These are phyloP conservation scores for Xerocomellus amylosporus DNA, from an alignment of 768 basidiomycete species.

Conservation along the genomic window DNA sequence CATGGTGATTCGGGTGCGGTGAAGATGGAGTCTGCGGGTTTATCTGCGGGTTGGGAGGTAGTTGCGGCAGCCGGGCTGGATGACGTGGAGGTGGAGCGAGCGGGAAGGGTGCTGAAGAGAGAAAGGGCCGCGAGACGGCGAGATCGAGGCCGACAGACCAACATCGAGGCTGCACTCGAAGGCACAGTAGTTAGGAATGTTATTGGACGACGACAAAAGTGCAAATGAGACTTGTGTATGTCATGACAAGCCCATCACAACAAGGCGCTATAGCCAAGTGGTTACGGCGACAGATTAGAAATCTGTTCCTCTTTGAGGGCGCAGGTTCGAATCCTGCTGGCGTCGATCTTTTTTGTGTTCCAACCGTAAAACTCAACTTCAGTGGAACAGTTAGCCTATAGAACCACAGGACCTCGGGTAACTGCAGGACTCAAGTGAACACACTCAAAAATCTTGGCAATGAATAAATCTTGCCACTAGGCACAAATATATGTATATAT, in stretches of 20 bases:
- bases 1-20: conserved; percentile 40
- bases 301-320: conserved; percentile 70
- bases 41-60: not conserved
- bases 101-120: not conserved
- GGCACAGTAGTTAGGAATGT: too few species aligned
- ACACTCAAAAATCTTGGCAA: too few species aligned
- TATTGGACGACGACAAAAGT: too few species aligned
- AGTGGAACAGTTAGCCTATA: too few species aligned
- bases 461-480: too few species aligned
- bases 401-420: too few species aligned
- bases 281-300: conserved; percentile 79
- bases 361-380: too few species aligned
- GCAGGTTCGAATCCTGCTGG: conserved; percentile 69
- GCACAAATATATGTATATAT: too few species aligned
- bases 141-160: conserved; percentile 14
- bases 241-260: too few species aligned
- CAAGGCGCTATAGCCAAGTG: conserved; percentile 74
- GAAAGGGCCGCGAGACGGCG: not conserved
- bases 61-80: not conserved
- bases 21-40: conserved; percentile 33
- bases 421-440: too few species aligned
- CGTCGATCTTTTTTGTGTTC: conserved; percentile 35
- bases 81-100: not conserved
- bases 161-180: conserved; percentile 10
- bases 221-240: too few species aligned